Percentiles rank a stretch among this genome's conserved stretches.
Conservation (phyloP, 495 filamentous ascomycete species). For the Niebla homalea region DNA sequence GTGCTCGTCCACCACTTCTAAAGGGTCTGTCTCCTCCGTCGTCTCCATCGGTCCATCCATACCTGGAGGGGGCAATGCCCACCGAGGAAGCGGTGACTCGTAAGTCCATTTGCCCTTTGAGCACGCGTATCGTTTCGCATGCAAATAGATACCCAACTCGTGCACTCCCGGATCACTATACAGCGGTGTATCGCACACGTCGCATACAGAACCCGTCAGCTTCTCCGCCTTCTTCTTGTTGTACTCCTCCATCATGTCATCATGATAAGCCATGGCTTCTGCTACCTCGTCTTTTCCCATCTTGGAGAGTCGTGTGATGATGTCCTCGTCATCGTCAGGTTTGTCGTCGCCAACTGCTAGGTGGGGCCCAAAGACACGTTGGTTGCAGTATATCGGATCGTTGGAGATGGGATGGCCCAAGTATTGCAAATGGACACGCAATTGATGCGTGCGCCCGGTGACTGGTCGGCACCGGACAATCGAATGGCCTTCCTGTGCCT, state of each 20-base stretch:
- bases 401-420: slow-evolving; percentile 91
- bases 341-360: slow-evolving; percentile 58
- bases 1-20: slow-evolving; percentile 3
- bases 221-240: slow-evolving; percentile 78
- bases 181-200: slow-evolving; percentile 70
- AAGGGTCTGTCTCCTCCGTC: slow-evolving; percentile 15
- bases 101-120: slow-evolving; percentile 72
- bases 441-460: slow-evolving; percentile 88
- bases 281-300: slow-evolving; percentile 92
- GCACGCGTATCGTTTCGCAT: slow-evolving; percentile 80
- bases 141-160: slow-evolving; percentile 85
- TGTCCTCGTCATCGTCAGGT: slow-evolving; percentile 67
- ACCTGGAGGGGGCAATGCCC: slow-evolving; percentile 64
- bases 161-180: slow-evolving; percentile 85
- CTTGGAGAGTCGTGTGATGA: slow-evolving; percentile 67
- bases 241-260: slow-evolving; percentile 80
- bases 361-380: slow-evolving; percentile 71
- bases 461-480: slow-evolving; percentile 89
- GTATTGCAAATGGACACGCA: slow-evolving; percentile 89
- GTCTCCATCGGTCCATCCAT: slow-evolving; percentile 23
- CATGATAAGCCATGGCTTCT: slow-evolving; percentile 83
- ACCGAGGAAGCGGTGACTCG: slow-evolving; percentile 66
- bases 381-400: slow-evolving; percentile 94
- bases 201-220: slow-evolving; percentile 72
- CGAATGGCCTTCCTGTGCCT: slow-evolving; percentile 55